These are phyloP conservation scores for Silene uniflora DNA, from an alignment of 148 eudicot genomes.

Conservation along the genomic window DNA sequence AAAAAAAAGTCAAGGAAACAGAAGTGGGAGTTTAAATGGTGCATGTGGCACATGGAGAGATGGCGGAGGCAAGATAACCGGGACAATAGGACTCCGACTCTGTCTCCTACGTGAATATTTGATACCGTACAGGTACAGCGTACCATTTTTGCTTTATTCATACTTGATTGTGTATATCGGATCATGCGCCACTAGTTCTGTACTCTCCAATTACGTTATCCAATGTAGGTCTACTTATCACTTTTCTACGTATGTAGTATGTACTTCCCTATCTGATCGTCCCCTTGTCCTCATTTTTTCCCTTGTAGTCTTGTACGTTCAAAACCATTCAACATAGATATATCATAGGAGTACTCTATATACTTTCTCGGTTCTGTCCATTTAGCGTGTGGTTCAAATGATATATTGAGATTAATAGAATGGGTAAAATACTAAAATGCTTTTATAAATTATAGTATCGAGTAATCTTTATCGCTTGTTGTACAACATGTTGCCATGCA, in stretches of 20 bases:
- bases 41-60: conserved; percentile 6
- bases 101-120: neutral
- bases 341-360: too few relatives aligned
- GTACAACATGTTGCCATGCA: too few relatives aligned
- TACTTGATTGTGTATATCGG: neutral
- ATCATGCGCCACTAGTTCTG: neutral
- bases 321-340: too few relatives aligned
- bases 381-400: too few relatives aligned
- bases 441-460: too few relatives aligned
- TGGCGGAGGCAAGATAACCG: conserved; percentile 5
- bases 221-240: neutral
- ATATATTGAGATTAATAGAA: too few relatives aligned
- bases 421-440: too few relatives aligned
- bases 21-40: neutral
- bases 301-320: neutral
- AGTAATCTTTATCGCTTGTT: too few relatives aligned
- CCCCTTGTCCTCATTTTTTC: neutral
- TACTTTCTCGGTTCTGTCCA: too few relatives aligned
- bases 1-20: too few relatives aligned
- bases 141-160: too few relatives aligned
- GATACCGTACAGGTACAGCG: conserved; percentile 2
- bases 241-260: too few relatives aligned
- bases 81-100: neutral
- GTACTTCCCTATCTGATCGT: neutral
- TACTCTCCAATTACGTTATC: neutral